A percentile compares a stretch with the other conserved stretches of the same genome.
These are phyloP conservation scores for Neurospora sp. DNA, from an alignment of 495 filamentous ascomycete genomes.

Conservation along the genomic window DNA sequence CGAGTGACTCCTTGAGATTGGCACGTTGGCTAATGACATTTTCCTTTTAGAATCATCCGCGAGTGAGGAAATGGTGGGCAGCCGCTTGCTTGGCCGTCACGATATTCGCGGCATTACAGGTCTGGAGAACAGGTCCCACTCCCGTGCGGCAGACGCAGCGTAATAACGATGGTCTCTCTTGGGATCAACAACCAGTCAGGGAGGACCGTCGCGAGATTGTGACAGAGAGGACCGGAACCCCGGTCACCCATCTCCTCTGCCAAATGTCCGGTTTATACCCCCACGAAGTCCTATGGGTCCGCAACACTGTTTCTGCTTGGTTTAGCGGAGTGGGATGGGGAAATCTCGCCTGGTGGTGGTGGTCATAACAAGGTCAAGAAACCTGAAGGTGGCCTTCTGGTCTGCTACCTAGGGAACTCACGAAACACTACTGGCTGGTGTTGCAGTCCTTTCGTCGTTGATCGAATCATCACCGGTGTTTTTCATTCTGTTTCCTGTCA, in stretches of 20 bases:
- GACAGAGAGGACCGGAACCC: background rate
- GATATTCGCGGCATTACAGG: background rate
- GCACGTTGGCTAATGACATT: background rate
- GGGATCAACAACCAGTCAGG: background rate
- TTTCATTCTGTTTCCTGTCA: background rate
- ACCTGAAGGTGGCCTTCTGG: background rate
- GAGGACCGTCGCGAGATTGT: background rate
- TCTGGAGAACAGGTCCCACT: background rate
- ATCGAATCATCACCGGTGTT: background rate
- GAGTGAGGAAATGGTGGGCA: background rate
- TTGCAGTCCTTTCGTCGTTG: background rate
- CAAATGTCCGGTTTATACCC: background rate
- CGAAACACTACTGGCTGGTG: background rate
- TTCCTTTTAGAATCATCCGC: background rate
- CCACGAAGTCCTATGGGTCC: background rate
- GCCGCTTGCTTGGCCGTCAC: background rate
- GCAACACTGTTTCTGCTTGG: background rate
- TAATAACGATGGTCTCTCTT: background rate
- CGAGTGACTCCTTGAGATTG: background rate
- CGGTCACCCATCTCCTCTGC: background rate
- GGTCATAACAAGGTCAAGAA: background rate
- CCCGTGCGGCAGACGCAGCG: background rate
- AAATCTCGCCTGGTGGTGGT: background rate
- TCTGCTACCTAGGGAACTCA: background rate
- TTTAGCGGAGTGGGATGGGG: background rate